These are phyloP conservation scores for Cercospora berteroae DNA, from an alignment of 2,329 filamentous ascomycete species.

Conservation along the genomic window DNA sequence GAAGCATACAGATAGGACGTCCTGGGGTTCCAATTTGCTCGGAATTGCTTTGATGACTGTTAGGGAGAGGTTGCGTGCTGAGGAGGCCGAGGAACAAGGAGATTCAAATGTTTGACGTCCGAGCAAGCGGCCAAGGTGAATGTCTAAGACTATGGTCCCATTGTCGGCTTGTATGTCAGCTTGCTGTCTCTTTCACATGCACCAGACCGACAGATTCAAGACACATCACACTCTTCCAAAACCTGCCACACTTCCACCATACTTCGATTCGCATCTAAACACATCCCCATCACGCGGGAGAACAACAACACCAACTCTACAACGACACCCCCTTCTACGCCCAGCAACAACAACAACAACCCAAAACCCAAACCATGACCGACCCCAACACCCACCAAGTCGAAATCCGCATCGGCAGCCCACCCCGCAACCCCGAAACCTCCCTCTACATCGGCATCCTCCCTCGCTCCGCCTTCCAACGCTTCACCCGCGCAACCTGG, in stretches of 20 bases:
- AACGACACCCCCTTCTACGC: neutral
- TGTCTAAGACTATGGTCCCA: neutral
- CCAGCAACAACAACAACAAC: neutral
- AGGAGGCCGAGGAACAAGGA: neutral
- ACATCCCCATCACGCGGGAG: neutral
- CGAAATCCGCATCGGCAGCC: neutral
- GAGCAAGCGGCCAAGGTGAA: neutral
- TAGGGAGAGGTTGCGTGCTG: slow-evolving; percentile 5
- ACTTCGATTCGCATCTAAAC: neutral
- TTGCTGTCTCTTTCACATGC: neutral
- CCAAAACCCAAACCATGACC: neutral
- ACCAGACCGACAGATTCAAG: neutral
- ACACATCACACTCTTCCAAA: neutral
- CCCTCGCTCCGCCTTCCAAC: neutral
- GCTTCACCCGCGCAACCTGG: neutral
- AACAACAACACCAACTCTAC: neutral
- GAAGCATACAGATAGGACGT: neutral
- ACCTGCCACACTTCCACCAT: neutral
- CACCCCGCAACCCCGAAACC: neutral
- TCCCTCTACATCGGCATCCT: neutral
- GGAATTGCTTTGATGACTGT: slow-evolving; percentile 9
- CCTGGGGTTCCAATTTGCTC: slow-evolving; percentile 53
- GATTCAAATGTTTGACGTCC: neutral
- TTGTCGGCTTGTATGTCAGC: neutral
- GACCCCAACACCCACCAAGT: neutral